phyloP scores from a whole-genome alignment of 192 early-diverging fungal species.

The Dissophora globulifera region DNA sequence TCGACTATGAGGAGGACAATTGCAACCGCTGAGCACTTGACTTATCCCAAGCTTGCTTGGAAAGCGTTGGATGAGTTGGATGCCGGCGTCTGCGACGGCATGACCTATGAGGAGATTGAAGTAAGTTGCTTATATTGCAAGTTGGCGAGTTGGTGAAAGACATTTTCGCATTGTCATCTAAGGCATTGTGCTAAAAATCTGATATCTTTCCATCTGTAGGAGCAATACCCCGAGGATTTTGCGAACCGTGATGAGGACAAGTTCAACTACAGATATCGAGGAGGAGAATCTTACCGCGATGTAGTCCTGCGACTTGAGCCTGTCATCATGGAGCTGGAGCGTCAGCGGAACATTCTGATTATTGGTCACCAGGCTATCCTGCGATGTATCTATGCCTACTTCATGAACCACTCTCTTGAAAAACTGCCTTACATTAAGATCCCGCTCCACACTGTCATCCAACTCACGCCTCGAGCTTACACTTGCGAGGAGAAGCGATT shows the following conservation, averaged over 20 bases:
- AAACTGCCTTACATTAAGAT: conserved; percentile 99
- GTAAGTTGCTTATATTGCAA: conserved; percentile 38
- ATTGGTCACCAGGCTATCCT: conserved; percentile 98
- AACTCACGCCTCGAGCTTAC: conserved; percentile 97
- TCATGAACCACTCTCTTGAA: conserved; percentile 91
- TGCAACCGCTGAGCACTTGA: conserved; percentile 83
- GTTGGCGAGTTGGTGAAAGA: too few relatives aligned
- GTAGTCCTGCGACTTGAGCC: conserved; percentile 97
- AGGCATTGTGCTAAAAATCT: background rate
- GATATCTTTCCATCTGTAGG: conserved; percentile 25
- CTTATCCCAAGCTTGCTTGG: conserved; percentile 94
- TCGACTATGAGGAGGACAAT: conserved; percentile 94
- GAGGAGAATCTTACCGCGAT: conserved; percentile 94
- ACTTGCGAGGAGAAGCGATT: conserved; percentile 94
- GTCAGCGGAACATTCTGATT: conserved; percentile 96
- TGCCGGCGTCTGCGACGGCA: conserved; percentile 96
- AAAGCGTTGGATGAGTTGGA: conserved; percentile 98
- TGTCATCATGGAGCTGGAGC: conserved; percentile 98
- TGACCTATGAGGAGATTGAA: conserved; percentile 99
- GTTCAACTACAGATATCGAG: conserved; percentile 88
- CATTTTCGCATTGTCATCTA: too few relatives aligned
- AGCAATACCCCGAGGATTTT: conserved; percentile 93
- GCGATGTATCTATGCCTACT: conserved; percentile 98
- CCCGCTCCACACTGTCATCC: conserved; percentile 96
- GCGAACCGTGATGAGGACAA: conserved; percentile 97